A percentile compares a stretch with the other conserved stretches of the same genome.
These are phyloP conservation scores for Mucor irregularis DNA, from an alignment of 371 early-diverging fungal genomes.

Conservation along the genomic window DNA sequence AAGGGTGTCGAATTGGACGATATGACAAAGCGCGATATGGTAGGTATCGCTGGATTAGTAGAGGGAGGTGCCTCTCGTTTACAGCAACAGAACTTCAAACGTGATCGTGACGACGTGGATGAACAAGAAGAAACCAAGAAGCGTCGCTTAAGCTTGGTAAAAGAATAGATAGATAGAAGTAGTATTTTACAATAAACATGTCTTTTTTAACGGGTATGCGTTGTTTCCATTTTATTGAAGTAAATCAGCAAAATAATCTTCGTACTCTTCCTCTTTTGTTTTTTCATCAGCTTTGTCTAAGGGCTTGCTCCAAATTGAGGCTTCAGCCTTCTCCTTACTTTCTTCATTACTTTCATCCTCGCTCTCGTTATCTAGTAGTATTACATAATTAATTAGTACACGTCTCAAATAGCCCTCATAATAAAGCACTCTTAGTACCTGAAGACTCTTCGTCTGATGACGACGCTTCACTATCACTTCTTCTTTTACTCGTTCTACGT, in stretches of 20 bases:
- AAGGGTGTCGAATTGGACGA: neutral
- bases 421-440: neutral
- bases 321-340: constrained; percentile 10
- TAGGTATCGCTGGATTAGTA: constrained; percentile 26
- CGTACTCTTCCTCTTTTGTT: constrained; percentile 46
- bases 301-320: constrained; percentile 42
- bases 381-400: neutral
- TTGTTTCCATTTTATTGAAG: constrained; percentile 41
- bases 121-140: no score
- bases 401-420: neutral
- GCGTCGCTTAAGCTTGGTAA: no score
- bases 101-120: no score
- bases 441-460: neutral
- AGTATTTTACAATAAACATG: no score
- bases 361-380: constrained; percentile 1
- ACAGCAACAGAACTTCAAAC: no score
- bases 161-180: no score
- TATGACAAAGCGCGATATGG: constrained; percentile 24
- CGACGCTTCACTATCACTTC: neutral
- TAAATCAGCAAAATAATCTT: constrained; percentile 51
- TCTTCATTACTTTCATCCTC: neutral
- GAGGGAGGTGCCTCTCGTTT: constrained; percentile 19
- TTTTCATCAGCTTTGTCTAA: constrained; percentile 38
- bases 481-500: neutral
- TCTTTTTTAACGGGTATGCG: no score